Evolutionary conservation across 345 rosid genomes (phyloP).

Genomic region (Populus pruinosa): DNA sequence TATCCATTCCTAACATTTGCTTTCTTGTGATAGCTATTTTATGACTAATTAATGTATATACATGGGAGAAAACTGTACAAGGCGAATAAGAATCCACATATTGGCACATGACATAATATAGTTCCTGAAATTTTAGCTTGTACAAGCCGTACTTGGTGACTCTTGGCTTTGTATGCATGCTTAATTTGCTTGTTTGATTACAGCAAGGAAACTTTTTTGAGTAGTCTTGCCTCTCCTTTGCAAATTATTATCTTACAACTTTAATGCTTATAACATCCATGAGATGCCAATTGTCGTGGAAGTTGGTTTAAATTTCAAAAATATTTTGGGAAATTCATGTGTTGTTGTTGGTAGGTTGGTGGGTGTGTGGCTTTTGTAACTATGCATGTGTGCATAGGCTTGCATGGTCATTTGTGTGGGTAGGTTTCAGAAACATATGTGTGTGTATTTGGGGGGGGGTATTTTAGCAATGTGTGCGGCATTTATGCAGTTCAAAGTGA

Average conservation of each 20-base stretch:
- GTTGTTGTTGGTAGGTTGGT: not conserved
- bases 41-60: not conserved
- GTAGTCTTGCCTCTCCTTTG: not conserved
- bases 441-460: not conserved
- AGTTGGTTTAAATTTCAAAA: not conserved
- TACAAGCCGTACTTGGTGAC: not conserved
- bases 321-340: not conserved
- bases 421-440: not conserved
- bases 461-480: not conserved
- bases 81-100: not conserved
- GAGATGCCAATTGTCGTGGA: not conserved
- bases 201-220: not conserved
- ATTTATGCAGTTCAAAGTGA: not conserved
- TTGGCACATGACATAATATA: not conserved
- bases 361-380: not conserved
- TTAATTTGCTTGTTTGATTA: conserved; percentile 1
- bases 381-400: not conserved
- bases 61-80: not conserved
- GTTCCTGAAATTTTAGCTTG: not conserved
- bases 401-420: not conserved
- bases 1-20: not conserved
- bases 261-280: not conserved
- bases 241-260: not conserved
- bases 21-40: not conserved
- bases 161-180: not conserved